Conservation (phyloP, 225 moss, liverwort and hornwort genomes). For the Anthoceros angustus region DNA sequence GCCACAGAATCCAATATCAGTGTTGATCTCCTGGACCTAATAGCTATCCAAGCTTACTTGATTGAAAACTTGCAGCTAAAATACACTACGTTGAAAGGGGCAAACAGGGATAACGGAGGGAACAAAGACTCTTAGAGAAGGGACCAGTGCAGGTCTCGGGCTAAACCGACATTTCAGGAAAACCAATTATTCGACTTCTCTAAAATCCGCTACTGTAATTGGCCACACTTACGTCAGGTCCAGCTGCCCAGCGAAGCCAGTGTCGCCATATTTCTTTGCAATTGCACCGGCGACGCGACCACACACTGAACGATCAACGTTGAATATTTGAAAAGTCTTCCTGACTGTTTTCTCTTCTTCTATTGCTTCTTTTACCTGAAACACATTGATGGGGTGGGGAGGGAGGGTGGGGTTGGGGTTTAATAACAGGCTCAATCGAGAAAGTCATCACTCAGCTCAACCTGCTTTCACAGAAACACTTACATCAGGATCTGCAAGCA, state of each 20-base stretch:
- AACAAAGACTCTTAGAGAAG: neutral
- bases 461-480: neutral
- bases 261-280: slow-evolving; percentile 83
- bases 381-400: neutral
- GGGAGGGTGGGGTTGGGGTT: too few species aligned
- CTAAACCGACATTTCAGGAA: too few species aligned
- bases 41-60: too few species aligned
- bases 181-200: too few species aligned
- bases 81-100: neutral
- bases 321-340: slow-evolving; percentile 48
- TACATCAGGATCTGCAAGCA: slow-evolving; percentile 77
- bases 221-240: slow-evolving; percentile 38
- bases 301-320: slow-evolving; percentile 72
- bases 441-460: neutral
- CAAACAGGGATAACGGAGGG: neutral
- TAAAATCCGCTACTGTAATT: too few species aligned
- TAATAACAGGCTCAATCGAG: neutral
- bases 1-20: slow-evolving; percentile 8
- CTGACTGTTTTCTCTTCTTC: slow-evolving; percentile 50
- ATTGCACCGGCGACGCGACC: slow-evolving; percentile 74
- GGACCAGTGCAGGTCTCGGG: too few species aligned
- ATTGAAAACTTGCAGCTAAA: too few species aligned
- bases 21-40: too few species aligned
- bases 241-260: slow-evolving; percentile 72
- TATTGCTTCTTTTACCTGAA: slow-evolving; percentile 62